Evolutionary conservation across 331 rosid species (phyloP).

Genomic region (Quercus phellos): DNA sequence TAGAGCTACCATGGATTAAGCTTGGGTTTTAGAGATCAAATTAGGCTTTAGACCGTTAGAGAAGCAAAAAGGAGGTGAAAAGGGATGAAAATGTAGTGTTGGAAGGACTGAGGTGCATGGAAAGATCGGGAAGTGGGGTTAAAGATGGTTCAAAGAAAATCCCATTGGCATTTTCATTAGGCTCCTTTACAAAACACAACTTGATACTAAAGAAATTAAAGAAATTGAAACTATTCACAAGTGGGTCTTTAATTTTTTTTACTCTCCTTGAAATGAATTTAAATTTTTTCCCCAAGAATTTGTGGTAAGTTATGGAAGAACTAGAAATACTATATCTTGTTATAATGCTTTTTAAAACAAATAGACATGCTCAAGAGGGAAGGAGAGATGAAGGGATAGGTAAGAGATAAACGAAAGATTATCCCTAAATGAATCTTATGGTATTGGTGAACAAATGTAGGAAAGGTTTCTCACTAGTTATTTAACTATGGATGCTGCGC

Average conservation of each 20-base stretch:
- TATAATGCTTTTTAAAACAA: background rate
- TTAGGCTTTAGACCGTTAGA: no score
- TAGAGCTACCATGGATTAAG: no score
- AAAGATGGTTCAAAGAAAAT: slow-evolving; percentile 61
- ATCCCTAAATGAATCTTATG: no score
- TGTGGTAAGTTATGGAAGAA: slow-evolving; percentile 7
- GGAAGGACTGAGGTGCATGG: slow-evolving; percentile 87
- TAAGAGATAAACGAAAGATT: background rate
- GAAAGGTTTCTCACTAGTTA: no score
- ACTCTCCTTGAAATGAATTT: background rate
- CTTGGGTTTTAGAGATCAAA: no score
- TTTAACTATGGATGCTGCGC: no score
- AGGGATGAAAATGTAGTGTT: slow-evolving; percentile 29
- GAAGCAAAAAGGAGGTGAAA: no score
- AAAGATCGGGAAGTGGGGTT: slow-evolving; percentile 60
- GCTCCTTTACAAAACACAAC: background rate
- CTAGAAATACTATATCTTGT: background rate
- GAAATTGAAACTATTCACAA: background rate
- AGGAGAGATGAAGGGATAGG: slow-evolving; percentile 4
- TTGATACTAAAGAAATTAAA: slow-evolving; percentile 22
- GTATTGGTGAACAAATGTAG: no score
- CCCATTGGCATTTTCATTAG: slow-evolving; percentile 78
- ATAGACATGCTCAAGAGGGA: slow-evolving; percentile 23
- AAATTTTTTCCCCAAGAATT: background rate
- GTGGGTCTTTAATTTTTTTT: background rate